Evolutionary conservation across 495 filamentous ascomycete species (phyloP).

Genomic region (Cairneyella variabilis): DNA sequence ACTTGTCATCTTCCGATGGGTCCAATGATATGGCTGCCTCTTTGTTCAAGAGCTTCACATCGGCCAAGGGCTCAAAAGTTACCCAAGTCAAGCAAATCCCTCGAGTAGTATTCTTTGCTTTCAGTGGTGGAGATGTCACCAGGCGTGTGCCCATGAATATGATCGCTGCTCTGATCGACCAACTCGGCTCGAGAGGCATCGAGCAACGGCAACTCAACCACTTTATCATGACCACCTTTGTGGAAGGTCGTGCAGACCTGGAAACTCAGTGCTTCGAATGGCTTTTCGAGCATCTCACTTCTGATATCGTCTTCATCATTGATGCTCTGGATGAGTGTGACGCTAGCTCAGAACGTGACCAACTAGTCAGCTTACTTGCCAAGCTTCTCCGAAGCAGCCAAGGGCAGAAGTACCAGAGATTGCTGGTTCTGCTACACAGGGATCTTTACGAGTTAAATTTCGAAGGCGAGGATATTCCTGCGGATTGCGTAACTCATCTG

Average conservation of each 20-base stretch:
- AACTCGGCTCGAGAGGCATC: neutral
- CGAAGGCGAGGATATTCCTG: neutral
- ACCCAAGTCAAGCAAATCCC: no score
- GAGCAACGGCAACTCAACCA: neutral
- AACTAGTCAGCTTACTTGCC: neutral
- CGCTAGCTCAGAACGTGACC: neutral
- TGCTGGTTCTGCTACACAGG: neutral
- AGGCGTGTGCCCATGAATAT: neutral
- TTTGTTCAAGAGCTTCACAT: no score
- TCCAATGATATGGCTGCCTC: no score
- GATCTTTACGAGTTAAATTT: neutral
- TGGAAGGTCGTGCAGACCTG: neutral
- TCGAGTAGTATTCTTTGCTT: no score
- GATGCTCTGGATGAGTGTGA: conserved; percentile 43
- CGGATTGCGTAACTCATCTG: neutral
- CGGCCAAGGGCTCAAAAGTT: no score
- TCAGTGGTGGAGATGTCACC: neutral
- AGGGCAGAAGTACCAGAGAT: neutral
- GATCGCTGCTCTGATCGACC: neutral
- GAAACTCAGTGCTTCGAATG: neutral
- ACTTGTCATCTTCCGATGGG: no score
- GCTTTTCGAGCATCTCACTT: neutral
- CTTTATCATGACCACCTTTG: neutral
- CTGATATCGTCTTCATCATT: conserved; percentile 41
- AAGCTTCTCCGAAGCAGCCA: neutral